These are phyloP conservation scores for Vicia sativa DNA, from an alignment of 306 rosid species.

Conservation along the genomic window DNA sequence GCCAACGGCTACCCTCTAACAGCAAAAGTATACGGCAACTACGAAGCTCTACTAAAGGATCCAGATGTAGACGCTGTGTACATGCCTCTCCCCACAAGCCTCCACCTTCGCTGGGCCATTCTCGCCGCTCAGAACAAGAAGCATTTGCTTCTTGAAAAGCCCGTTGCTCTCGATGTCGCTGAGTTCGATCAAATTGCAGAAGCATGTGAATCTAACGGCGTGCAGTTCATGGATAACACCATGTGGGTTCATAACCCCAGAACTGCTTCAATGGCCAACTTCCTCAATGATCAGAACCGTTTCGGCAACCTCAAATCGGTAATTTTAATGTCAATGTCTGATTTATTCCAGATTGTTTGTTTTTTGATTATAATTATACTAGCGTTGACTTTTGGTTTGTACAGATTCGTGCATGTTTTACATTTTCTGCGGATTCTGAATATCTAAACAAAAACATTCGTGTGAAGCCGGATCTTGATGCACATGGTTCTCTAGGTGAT, in stretches of 20 bases:
- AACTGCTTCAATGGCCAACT: constrained; percentile 58
- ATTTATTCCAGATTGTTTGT: too few species aligned
- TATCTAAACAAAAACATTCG: constrained; percentile 49
- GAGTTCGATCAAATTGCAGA: constrained; percentile 61
- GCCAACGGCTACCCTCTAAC: constrained; percentile 58
- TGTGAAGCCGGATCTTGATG: constrained; percentile 52
- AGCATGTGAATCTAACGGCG: constrained; percentile 72
- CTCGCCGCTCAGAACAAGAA: constrained; percentile 76
- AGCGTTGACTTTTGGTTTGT: background rate
- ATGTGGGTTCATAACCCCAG: constrained; percentile 94
- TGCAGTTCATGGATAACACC: constrained; percentile 91
- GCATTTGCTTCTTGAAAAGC: constrained; percentile 83
- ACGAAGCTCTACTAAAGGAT: constrained; percentile 73
- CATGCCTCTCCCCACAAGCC: constrained; percentile 75
- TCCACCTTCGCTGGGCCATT: constrained; percentile 75
- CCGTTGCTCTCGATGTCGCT: constrained; percentile 65
- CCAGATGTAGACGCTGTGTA: constrained; percentile 77
- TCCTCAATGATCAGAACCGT: constrained; percentile 53
- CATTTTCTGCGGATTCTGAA: constrained; percentile 37
- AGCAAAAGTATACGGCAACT: constrained; percentile 68
- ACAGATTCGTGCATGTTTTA: constrained; percentile 39
- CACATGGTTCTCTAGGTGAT: constrained; percentile 50
- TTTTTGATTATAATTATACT: background rate
- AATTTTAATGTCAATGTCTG: too few species aligned
- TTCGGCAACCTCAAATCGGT: constrained; percentile 80